Evolutionary conservation across 2,329 filamentous ascomycete species (phyloP).

Genomic region (Diaporthe sp.): DNA sequence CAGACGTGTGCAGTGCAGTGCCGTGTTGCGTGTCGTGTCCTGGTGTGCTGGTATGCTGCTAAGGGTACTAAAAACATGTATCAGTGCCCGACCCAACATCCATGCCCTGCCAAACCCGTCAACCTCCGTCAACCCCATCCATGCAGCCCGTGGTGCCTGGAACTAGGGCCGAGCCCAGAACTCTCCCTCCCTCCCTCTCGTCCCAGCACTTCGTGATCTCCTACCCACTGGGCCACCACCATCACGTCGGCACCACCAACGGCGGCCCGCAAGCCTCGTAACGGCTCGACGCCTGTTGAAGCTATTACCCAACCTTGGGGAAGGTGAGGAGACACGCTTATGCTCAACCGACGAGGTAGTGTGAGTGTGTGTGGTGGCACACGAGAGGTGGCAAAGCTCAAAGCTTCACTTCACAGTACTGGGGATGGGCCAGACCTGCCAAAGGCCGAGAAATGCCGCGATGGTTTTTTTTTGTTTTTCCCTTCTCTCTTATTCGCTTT

Average conservation of each 20-base stretch:
- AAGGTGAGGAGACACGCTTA: conserved; percentile 28
- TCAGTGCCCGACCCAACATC: conserved; percentile 36
- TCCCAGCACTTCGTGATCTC: not conserved
- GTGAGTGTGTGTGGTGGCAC: conserved; percentile 31
- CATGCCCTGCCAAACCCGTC: not conserved
- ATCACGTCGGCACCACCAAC: not conserved
- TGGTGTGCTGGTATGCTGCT: not conserved
- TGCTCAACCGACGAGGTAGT: not conserved
- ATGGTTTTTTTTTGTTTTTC: not conserved
- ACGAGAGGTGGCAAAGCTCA: conserved; percentile 34
- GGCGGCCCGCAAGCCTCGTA: conserved; percentile 36
- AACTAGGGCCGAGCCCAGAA: conserved; percentile 37
- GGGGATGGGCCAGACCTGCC: not conserved
- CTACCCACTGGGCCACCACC: conserved; percentile 22
- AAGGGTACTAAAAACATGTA: conserved; percentile 18
- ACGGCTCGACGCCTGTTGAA: conserved; percentile 17
- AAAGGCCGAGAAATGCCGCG: conserved; percentile 31
- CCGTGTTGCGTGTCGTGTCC: not conserved
- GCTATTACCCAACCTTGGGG: conserved; percentile 29
- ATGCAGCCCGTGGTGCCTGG: conserved; percentile 35
- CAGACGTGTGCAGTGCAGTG: not conserved
- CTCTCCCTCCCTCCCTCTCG: conserved; percentile 3
- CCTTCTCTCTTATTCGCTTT: not conserved
- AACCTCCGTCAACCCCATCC: not conserved
- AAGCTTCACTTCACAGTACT: conserved; percentile 24